These are phyloP conservation scores for Diaporthe amygdali DNA, from an alignment of 2,329 filamentous ascomycete genomes.

Conservation along the genomic window DNA sequence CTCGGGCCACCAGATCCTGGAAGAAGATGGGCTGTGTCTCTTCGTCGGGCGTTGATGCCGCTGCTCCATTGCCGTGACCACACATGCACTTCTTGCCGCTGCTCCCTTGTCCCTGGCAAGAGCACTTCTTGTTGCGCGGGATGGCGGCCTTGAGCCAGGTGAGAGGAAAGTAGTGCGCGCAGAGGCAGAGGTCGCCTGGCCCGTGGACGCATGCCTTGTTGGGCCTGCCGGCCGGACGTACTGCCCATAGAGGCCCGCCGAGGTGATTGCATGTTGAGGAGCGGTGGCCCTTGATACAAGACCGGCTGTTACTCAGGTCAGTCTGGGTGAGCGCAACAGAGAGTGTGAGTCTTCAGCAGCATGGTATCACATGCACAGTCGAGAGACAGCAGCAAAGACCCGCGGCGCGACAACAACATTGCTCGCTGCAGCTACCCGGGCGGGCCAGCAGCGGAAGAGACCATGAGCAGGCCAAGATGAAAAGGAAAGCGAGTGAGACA, in stretches of 20 bases:
- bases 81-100: conserved; percentile 21
- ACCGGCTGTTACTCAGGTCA: conserved; percentile 56
- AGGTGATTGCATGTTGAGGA: conserved; percentile 75
- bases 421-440: conserved; percentile 10
- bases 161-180: conserved; percentile 36
- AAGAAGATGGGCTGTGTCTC: conserved; percentile 26
- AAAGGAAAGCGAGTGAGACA: background rate
- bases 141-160: conserved; percentile 59
- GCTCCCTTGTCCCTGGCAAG: conserved; percentile 41
- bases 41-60: conserved; percentile 26
- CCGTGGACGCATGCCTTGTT: conserved; percentile 73
- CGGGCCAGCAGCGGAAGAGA: background rate
- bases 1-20: conserved; percentile 25
- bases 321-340: background rate
- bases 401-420: background rate
- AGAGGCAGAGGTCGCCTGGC: conserved; percentile 66
- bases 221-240: conserved; percentile 74
- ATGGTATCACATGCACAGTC: background rate
- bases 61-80: conserved; percentile 19
- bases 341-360: background rate
- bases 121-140: conserved; percentile 61
- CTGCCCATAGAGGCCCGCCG: conserved; percentile 41
- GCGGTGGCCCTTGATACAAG: conserved; percentile 77
- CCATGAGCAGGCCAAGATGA: background rate
- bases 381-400: background rate